Evolutionary conservation across 257 asterid genomes (phyloP).

Genomic region (Primulina huaijiensis): DNA sequence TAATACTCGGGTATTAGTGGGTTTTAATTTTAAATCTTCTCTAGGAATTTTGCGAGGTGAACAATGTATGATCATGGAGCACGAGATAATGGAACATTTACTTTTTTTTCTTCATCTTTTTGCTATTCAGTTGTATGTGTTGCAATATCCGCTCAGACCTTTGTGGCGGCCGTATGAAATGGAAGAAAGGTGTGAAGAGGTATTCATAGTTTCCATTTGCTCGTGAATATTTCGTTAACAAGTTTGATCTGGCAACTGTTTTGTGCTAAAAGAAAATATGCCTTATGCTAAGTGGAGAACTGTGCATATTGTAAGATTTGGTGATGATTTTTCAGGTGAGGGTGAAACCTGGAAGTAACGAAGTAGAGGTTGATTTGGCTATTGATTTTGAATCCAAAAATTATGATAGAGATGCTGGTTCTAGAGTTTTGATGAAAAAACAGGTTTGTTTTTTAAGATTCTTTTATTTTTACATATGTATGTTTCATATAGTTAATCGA

Average conservation of each 20-base stretch:
- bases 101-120: neutral
- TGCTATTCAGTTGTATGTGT: constrained; percentile 50
- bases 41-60: neutral
- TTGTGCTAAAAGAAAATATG: constrained; percentile 10
- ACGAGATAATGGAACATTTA: constrained; percentile 6
- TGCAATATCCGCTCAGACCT: constrained; percentile 81
- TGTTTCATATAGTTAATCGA: constrained; percentile 8
- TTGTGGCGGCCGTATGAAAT: constrained; percentile 84
- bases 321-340: constrained; percentile 57
- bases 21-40: neutral
- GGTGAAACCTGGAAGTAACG: constrained; percentile 53
- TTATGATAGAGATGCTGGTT: constrained; percentile 51
- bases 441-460: constrained; percentile 43
- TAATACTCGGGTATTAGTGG: constrained; percentile 37
- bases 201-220: constrained; percentile 25
- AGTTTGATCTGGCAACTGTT: neutral
- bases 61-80: neutral
- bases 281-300: constrained; percentile 11
- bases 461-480: neutral
- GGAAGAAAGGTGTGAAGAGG: constrained; percentile 68
- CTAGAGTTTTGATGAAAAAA: constrained; percentile 37
- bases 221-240: constrained; percentile 3
- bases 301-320: constrained; percentile 5
- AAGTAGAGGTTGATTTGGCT: constrained; percentile 74
- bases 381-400: constrained; percentile 61